phyloP scores from a whole-genome alignment of 169 alveolate genomes.

The Fabrea salina region DNA sequence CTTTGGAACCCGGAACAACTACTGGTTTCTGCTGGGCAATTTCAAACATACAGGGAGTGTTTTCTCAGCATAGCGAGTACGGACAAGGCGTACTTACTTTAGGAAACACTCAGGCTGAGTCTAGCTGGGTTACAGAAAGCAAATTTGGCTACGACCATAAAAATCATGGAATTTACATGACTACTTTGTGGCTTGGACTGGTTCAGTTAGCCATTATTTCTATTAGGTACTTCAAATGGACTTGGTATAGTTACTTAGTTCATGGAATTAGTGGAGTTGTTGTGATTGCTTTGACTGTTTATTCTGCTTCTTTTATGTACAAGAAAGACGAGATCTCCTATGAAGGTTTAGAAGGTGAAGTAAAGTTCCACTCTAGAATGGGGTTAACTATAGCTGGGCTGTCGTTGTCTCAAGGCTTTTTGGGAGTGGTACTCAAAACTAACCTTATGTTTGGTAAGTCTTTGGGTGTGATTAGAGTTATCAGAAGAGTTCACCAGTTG shows the following conservation, averaged over 20 bases:
- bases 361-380: not conserved
- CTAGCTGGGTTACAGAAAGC: not conserved
- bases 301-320: not conserved
- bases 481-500: no score
- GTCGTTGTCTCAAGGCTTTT: not conserved
- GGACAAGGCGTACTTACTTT: not conserved
- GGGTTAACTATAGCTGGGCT: not conserved
- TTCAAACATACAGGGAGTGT: not conserved
- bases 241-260: not conserved
- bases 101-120: not conserved
- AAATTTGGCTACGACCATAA: not conserved
- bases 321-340: not conserved
- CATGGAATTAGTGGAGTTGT: not conserved
- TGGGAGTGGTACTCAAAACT: not conserved
- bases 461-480: no score
- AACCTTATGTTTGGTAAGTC: no score
- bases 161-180: not conserved
- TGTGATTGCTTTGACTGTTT: not conserved
- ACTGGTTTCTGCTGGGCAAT: not conserved
- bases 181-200: not conserved
- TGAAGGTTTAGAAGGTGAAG: not conserved
- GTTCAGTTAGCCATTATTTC: not conserved
- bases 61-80: not conserved
- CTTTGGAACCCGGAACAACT: not conserved
- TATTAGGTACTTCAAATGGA: not conserved